Evolutionary conservation across 2,329 filamentous ascomycete genomes (phyloP), one percentile per base, ranked within the genome.

Genomic region (Lachnum nothofagi): DNA sequence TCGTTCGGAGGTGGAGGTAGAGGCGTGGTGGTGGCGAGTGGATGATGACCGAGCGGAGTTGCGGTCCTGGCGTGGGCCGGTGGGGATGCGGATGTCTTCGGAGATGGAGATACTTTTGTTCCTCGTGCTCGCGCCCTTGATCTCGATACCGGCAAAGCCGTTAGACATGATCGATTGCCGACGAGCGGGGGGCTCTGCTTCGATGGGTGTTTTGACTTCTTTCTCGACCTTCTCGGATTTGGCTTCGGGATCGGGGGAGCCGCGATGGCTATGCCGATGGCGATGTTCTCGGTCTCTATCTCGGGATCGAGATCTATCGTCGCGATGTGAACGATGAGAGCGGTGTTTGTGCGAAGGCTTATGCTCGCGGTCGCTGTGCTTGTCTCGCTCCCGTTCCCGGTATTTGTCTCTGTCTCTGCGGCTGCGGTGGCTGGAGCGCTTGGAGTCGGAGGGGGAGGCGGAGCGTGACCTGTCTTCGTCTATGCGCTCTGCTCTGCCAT

Each of bases 401-500:
- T 78, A 74, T 24, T 65, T 65, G n/a, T 79, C 75, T 49, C 73
- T 73, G 35, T 85, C 80, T 55, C 75, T 76, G 44, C 78, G 82
- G 57, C 80, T 82, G 53, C 80, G 79, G 58, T 82, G 79, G 42
- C 75, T 73, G 5, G 78, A 76, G 46, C 75, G 68, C 55, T 76
- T 79, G 31, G 75, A 74, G 8, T 76, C 74, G 10, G 80, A 78
- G 1, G 77, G 78, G 2, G 86, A 88, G 4, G 75, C 74, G 4
- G 85, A 88, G 49, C 84, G 76, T 0, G 83, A 82, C 43, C 77
- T 76, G 41, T 81, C 76, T 10, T 71, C 69, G 56, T 73, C 61
- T 55, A 72, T 71, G 41, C 24, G 33, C 12, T 73, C 68, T 55
- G 67, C 66, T 53, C 56, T 58, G 10, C 39, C 53, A 46, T 45